Evolutionary conservation across 108 stramenopile species (phyloP), one percentile per base, ranked within the genome.

Genomic region (Cylindrotheca fusiformis): DNA sequence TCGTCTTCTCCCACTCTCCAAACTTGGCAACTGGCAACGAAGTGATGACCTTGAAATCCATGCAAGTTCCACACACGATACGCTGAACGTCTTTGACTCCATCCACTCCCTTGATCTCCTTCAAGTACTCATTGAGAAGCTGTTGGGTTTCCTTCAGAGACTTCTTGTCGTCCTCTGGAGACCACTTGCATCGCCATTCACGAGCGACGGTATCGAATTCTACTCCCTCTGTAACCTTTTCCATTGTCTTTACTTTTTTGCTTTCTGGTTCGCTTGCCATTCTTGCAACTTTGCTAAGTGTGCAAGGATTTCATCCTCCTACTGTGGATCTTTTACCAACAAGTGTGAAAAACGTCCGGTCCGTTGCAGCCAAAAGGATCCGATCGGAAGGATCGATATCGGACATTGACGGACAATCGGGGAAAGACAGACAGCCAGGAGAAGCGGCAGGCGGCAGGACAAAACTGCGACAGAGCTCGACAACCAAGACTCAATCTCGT

Each of bases 141-240:
- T 78, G 71, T 67, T 85, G 83, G 23, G 76, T 67, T 73, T 79
- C 88, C 23, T 68, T 74, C 21, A 93, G 76, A 17, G 77, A 74
- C 48, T 66, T 70, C 69, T 83, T 85, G 69, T 93, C 88, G 52
- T 84, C 65, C 57, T 72, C 70, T 0, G 47, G 30, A n/a, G 80
- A 67, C 80, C 80, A 86, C 68, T 92, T 72, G 77, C 86, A 88
- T 18, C 87, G 76, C 87, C 87, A 92, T 67, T 88, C 87, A 12
- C 87, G 73, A 4, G 83, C 83, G 17, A 92, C 69, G 25, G 82
- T 77, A 48, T 86, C 85, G 41, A 88, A 88, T 52, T 87, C 75
- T 0, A 91, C 80, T 20, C 89, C 89, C 48, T 80, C 79, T 3
- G 78, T 68, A 52, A 84, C 69, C 31, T 70, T 70, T 10, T 29